phyloP scores from a whole-genome alignment of 1,139 yeast species.

The Pichia kudriavzevii region DNA sequence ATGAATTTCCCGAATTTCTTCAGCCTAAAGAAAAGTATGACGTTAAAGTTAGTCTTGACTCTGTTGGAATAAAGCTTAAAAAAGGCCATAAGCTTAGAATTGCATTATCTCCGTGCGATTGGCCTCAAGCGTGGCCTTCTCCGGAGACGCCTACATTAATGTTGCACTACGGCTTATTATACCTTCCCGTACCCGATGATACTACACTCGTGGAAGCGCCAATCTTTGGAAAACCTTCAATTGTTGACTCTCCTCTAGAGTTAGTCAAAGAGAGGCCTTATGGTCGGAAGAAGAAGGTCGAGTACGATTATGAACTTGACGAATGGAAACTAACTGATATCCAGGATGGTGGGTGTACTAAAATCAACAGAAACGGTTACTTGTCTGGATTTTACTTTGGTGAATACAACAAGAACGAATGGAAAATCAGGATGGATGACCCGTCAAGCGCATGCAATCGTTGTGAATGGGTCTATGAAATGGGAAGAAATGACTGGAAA shows the following conservation, averaged over 20 bases:
- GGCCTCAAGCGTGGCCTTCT: conserved; percentile 39
- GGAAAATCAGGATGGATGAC: conserved; percentile 29
- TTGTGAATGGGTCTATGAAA: conserved; percentile 32
- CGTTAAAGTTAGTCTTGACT: conserved; percentile 31
- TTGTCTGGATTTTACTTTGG: conserved; percentile 29
- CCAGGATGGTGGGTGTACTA: conserved; percentile 28
- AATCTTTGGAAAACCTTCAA: conserved; percentile 26
- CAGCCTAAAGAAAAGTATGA: conserved; percentile 28
- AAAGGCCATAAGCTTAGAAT: conserved; percentile 32
- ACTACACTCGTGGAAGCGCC: conserved; percentile 20
- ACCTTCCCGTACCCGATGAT: conserved; percentile 24
- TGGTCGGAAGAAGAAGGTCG: conserved; percentile 23
- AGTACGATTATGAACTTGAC: conserved; percentile 25
- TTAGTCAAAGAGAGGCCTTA: conserved; percentile 26
- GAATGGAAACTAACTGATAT: conserved; percentile 28
- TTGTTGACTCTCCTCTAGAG: conserved; percentile 25
- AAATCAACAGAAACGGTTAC: conserved; percentile 23
- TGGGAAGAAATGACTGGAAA: conserved; percentile 33
- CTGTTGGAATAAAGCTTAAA: conserved; percentile 30
- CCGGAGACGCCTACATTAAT: conserved; percentile 32
- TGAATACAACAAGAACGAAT: conserved; percentile 30
- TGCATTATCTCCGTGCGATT: conserved; percentile 35
- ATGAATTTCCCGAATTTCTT: conserved; percentile 32
- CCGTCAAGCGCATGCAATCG: conserved; percentile 32
- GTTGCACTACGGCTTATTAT: conserved; percentile 25